A percentile compares a stretch with the other conserved stretches of the same genome.
phyloP scores from a whole-genome alignment of 2,329 filamentous ascomycete genomes.

The Fusarium sp. region DNA sequence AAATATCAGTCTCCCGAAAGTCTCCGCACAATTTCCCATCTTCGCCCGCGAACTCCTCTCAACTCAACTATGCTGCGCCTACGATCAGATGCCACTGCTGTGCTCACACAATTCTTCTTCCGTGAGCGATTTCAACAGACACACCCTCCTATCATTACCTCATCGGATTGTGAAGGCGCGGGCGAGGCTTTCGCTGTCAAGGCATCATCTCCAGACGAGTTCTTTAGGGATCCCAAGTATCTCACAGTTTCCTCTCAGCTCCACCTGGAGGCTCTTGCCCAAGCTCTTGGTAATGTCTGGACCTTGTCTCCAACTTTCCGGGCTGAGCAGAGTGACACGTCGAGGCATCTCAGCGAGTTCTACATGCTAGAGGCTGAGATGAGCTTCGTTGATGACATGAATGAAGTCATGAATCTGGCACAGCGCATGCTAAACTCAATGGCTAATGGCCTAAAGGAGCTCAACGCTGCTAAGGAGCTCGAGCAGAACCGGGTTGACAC shows the following conservation, averaged over 20 bases:
- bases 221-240: conserved; percentile 91
- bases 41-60: conserved; percentile 83
- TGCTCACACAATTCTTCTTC: conserved; percentile 80
- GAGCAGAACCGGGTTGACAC: conserved; percentile 50
- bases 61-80: conserved; percentile 85
- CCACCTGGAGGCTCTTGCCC: conserved; percentile 91
- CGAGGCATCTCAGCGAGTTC: conserved; percentile 94
- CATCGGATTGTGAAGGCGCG: conserved; percentile 95
- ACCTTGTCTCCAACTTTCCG: conserved; percentile 93
- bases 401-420: conserved; percentile 79
- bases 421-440: conserved; percentile 78
- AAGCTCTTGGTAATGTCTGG: conserved; percentile 92
- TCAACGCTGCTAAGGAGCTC: conserved; percentile 60
- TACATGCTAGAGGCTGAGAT: conserved; percentile 98
- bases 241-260: conserved; percentile 95
- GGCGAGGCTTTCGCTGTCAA: conserved; percentile 88
- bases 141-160: conserved; percentile 94
- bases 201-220: conserved; percentile 60
- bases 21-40: conserved; percentile 86
- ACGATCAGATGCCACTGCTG: conserved; percentile 81
- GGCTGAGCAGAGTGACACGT: conserved; percentile 92
- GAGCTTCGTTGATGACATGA: conserved; percentile 78
- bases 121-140: conserved; percentile 79
- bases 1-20: conserved; percentile 94
- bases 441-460: conserved; percentile 53